Conservation (phyloP, 495 filamentous ascomycete genomes). For the Penicillium soppii region DNA sequence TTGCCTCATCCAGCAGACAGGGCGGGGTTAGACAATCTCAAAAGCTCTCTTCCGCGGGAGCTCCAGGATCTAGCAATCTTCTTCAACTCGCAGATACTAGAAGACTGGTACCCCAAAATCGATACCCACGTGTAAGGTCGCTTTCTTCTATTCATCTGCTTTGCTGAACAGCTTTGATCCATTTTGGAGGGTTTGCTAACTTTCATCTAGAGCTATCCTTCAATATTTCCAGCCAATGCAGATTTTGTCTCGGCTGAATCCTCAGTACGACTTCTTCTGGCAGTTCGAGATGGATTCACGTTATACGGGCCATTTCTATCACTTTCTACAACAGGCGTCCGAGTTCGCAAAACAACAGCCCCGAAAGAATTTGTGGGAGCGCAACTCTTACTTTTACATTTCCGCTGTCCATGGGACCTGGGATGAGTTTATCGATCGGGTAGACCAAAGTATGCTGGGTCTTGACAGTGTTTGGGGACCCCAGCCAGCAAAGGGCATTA, state of each 20-base stretch:
- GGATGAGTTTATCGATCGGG: constrained; percentile 8
- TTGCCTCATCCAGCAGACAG: constrained; percentile 42
- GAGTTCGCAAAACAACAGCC: constrained; percentile 61
- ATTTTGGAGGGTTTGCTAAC: too few relatives aligned
- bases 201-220: constrained; percentile 14
- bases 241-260: constrained; percentile 49
- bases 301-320: constrained; percentile 67
- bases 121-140: constrained; percentile 17
- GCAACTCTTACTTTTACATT: constrained; percentile 67
- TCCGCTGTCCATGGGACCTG: constrained; percentile 54
- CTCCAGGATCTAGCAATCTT: constrained; percentile 63
- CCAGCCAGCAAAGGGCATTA: constrained; percentile 39
- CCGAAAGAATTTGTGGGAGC: constrained; percentile 67
- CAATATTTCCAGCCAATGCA: constrained; percentile 30
- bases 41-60: constrained; percentile 56
- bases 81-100: constrained; percentile 46
- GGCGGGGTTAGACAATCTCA: constrained; percentile 44
- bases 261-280: constrained; percentile 70
- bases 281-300: constrained; percentile 72
- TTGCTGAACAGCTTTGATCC: too few relatives aligned
- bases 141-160: too few relatives aligned
- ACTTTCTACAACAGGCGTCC: constrained; percentile 50
- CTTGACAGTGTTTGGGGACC: constrained; percentile 57
- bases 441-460: constrained; percentile 3
- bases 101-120: constrained; percentile 16